These are phyloP conservation scores for Penicillium antarcticum DNA, from an alignment of 495 filamentous ascomycete species.

Conservation along the genomic window DNA sequence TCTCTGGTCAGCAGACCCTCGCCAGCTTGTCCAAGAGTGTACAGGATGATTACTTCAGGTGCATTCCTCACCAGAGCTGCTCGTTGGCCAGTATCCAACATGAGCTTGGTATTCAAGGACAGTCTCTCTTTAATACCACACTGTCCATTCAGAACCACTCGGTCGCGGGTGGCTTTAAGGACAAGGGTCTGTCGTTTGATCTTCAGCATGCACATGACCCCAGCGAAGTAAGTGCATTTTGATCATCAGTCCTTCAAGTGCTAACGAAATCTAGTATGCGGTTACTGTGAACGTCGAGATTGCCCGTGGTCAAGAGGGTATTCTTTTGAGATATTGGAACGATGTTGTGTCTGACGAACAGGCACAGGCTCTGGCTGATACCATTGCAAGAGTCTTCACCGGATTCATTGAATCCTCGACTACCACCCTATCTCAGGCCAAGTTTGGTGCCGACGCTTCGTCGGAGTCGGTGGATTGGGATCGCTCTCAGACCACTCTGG, in stretches of 20 bases:
- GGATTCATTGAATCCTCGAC: constrained; percentile 32
- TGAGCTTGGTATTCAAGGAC: constrained; percentile 47
- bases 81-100: constrained; percentile 56
- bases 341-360: constrained; percentile 41
- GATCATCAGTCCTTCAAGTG: not conserved
- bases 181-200: constrained; percentile 38
- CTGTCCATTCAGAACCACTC: constrained; percentile 52
- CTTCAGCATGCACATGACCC: constrained; percentile 42
- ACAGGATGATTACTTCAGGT: constrained; percentile 48
- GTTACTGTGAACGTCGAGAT: constrained; percentile 48
- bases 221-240: constrained; percentile 36
- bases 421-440: constrained; percentile 18
- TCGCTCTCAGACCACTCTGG: constrained; percentile 11
- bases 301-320: constrained; percentile 40
- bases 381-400: constrained; percentile 32
- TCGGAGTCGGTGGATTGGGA: constrained; percentile 7
- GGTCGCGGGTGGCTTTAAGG: constrained; percentile 27
- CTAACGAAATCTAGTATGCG: constrained; percentile 33
- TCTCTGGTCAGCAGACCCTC: constrained; percentile 29
- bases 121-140: constrained; percentile 55
- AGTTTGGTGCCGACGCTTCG: constrained; percentile 7
- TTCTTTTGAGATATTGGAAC: constrained; percentile 48
- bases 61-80: constrained; percentile 48
- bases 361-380: constrained; percentile 27
- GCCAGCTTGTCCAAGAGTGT: constrained; percentile 40